Evolutionary conservation across 495 filamentous ascomycete genomes (phyloP).

Genomic region (Astrocystis sublimbata): DNA sequence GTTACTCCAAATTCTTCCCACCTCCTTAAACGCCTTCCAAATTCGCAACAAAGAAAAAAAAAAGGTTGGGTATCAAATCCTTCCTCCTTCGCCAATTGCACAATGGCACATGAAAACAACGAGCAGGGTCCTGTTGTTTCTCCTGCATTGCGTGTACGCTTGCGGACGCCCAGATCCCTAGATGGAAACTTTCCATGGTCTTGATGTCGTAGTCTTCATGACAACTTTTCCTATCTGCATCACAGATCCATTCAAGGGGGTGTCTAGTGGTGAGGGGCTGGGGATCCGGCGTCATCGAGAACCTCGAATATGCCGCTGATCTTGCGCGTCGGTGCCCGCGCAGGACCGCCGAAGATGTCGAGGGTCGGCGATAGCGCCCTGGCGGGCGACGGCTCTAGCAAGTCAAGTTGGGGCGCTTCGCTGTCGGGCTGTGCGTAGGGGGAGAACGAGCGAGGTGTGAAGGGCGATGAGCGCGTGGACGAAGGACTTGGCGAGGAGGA

Average conservation of each 20-base stretch:
- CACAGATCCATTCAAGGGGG: too few relatives aligned
- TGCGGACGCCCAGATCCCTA: too few relatives aligned
- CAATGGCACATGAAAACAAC: too few relatives aligned
- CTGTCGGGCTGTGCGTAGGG: slow-evolving; percentile 27
- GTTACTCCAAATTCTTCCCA: too few relatives aligned
- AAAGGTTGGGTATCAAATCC: too few relatives aligned
- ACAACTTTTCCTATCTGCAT: neutral
- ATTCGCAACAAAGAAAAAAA: too few relatives aligned
- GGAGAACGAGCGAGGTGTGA: slow-evolving; percentile 22
- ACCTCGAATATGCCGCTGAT: slow-evolving; percentile 43
- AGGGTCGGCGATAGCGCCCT: slow-evolving; percentile 15
- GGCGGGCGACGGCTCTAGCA: slow-evolving; percentile 39
- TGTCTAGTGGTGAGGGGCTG: neutral
- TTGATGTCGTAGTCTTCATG: neutral
- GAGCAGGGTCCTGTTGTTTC: too few relatives aligned
- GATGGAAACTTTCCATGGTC: neutral
- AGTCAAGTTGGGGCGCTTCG: slow-evolving; percentile 29
- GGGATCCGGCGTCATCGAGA: slow-evolving; percentile 8
- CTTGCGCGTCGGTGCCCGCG: slow-evolving; percentile 25
- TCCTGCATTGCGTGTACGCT: too few relatives aligned
- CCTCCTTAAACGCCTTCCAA: too few relatives aligned
- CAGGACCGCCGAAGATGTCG: slow-evolving; percentile 18
- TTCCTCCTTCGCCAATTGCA: too few relatives aligned
- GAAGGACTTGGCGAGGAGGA: slow-evolving; percentile 23
- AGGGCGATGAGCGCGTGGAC: slow-evolving; percentile 30